These are phyloP conservation scores for Schizosaccharomyces lindneri DNA, from an alignment of 805 yeast species.

Conservation along the genomic window DNA sequence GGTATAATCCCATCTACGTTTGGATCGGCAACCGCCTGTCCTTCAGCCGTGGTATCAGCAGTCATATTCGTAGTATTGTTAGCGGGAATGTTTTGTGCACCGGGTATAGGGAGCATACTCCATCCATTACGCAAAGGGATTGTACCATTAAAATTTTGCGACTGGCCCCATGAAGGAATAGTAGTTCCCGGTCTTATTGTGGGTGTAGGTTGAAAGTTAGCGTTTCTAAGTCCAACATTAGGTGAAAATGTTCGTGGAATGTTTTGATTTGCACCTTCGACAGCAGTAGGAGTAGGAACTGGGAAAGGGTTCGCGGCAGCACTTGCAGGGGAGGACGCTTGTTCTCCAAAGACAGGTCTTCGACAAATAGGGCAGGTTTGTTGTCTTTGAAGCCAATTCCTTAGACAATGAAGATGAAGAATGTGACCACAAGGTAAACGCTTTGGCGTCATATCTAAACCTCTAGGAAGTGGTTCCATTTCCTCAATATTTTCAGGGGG, in stretches of 20 bases:
- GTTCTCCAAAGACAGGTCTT: constrained; percentile 28
- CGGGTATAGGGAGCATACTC: constrained; percentile 10
- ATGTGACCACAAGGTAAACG: constrained; percentile 66
- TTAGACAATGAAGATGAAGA: constrained; percentile 68
- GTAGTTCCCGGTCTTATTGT: no score
- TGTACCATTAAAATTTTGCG: constrained; percentile 3
- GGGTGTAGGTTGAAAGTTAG: neutral
- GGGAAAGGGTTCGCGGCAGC: constrained; percentile 1
- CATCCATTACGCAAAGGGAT: constrained; percentile 8
- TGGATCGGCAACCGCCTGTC: neutral
- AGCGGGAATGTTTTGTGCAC: neutral
- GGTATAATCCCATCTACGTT: neutral
- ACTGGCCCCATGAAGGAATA: neutral
- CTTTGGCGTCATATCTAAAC: constrained; percentile 28
- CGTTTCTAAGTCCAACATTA: neutral
- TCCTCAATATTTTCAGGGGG: neutral
- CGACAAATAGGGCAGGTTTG: constrained; percentile 87
- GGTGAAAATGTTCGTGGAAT: neutral
- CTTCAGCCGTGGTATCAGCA: no score
- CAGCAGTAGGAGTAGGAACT: constrained; percentile 1
- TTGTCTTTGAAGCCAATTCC: constrained; percentile 79
- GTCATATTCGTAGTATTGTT: neutral
- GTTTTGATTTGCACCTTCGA: neutral
- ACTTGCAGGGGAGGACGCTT: neutral
- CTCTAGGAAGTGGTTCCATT: constrained; percentile 4